Base-by-base conservation (phyloP, 1,284 basidiomycete species). In the Boletellus deceptivus region DNA sequence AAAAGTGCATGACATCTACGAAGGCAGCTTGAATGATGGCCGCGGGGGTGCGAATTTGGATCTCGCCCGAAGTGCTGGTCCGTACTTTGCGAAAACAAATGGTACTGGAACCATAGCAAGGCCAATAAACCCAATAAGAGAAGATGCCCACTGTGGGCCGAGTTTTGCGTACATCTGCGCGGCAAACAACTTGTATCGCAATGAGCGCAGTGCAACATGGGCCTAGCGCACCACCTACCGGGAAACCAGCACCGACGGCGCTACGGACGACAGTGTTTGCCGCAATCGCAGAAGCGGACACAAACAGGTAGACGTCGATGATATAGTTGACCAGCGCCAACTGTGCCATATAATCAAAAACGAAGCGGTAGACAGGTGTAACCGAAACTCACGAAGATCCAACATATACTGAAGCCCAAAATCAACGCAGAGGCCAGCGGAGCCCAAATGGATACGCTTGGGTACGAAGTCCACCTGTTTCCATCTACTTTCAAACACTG, bases 231-330 rank as follows among this genome's bases (percentile, higher is more conserved):
- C 39, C 9, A 58, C 71, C n/a, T 61, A 81, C 78, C 31, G 82
- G 83, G 59, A 85, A 84, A 3, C 62, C 74, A 14, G 82, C 80
- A 24, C 83, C 83, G 50, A 80, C 79, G 13, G 77, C 54, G 53
- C 76, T 80, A 18, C 83, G 75, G 11, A 77, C 64, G 31, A 86
- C 76, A 1, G 79, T 82, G 50, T 65, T 79, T 3, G 75, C 71
- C 3, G 83, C 79, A 11, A 86, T 69, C 1, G 83, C 83, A 24
- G 79, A 80, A 0, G 84, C 83, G 10, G 84, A 76, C 14, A 76
- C 71, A 53, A 72, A 66, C 13, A 81, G 64, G 57, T 84, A 83
- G 2, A 77, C 74, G 63, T 85, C 83, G 34, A 84, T 75, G 38
- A 82, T 75, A 54, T 84, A 84, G 59, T 81, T 83, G 55, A 81